Conservation (phyloP, 1,284 basidiomycete species). For the Malassezia caprae region DNA sequence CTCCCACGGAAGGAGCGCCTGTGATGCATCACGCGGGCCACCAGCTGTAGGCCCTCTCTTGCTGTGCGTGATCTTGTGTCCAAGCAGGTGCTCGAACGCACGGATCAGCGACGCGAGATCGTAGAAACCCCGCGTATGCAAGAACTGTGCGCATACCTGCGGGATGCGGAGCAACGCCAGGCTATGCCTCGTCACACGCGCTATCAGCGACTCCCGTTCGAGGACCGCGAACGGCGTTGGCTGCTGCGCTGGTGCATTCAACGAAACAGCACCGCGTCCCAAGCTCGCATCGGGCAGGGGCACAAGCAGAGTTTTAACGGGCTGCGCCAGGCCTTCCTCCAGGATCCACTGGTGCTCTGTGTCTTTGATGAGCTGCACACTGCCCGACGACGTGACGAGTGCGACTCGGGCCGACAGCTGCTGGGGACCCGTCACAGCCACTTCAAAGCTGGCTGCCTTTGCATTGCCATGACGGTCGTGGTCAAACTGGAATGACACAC, state of each 20-base stretch:
- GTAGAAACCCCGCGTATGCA: not conserved
- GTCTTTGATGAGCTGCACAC: constrained; percentile 65
- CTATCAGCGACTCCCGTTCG: constrained; percentile 50
- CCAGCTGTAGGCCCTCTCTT: constrained; percentile 4
- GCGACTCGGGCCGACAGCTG: constrained; percentile 54
- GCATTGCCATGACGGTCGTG: constrained; percentile 64
- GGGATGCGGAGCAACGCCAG: constrained; percentile 14
- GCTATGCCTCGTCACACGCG: constrained; percentile 37
- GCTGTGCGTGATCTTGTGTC: not conserved
- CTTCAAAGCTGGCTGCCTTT: constrained; percentile 51
- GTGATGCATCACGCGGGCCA: not conserved
- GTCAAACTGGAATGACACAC: constrained; percentile 64
- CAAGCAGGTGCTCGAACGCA: not conserved
- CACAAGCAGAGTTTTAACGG: constrained; percentile 57
- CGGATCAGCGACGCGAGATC: not conserved
- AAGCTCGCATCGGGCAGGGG: constrained; percentile 64
- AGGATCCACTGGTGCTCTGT: constrained; percentile 63
- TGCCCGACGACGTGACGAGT: constrained; percentile 65
- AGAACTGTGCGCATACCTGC: not conserved
- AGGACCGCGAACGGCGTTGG: constrained; percentile 1
- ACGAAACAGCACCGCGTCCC: constrained; percentile 13
- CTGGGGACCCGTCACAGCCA: constrained; percentile 51
- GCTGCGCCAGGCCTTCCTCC: constrained; percentile 68
- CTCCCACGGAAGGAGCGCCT: constrained; percentile 5
- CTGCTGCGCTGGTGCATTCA: constrained; percentile 8